These are phyloP conservation scores for Hypericum androsaemum DNA, from an alignment of 345 rosid species.

Conservation along the genomic window DNA sequence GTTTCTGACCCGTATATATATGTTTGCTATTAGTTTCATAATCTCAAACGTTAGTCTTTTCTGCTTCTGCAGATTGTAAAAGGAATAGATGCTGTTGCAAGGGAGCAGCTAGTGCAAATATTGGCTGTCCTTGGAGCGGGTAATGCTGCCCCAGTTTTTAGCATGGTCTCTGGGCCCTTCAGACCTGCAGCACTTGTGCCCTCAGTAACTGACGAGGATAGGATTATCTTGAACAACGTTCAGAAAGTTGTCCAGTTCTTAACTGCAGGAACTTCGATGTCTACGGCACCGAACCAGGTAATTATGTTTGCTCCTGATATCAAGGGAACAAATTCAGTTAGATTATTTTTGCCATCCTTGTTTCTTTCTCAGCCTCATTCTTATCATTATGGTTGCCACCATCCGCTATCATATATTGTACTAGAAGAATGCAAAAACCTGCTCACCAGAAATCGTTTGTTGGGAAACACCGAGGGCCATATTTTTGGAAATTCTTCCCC, in stretches of 20 bases:
- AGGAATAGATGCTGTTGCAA: constrained; percentile 85
- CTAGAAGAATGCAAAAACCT: no score
- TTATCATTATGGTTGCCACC: no score
- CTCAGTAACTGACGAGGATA: constrained; percentile 75
- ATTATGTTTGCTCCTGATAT: not conserved
- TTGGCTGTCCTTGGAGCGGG: constrained; percentile 56
- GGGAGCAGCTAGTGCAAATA: constrained; percentile 76
- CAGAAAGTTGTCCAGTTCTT: constrained; percentile 68
- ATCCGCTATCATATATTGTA: no score
- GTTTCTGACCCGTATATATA: not conserved
- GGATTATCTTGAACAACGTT: constrained; percentile 57
- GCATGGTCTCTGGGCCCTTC: constrained; percentile 79
- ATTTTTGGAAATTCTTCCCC: no score
- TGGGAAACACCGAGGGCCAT: no score
- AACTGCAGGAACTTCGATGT: constrained; percentile 55
- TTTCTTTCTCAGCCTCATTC: no score
- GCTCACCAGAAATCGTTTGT: not conserved
- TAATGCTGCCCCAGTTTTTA: constrained; percentile 57
- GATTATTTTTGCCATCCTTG: no score
- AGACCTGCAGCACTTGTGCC: constrained; percentile 72
- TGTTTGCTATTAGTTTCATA: constrained; percentile 3
- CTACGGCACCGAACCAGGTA: constrained; percentile 57
- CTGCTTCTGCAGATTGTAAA: constrained; percentile 61
- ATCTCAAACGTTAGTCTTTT: constrained; percentile 2
- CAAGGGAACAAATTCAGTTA: no score